phyloP scores from a whole-genome alignment of 345 rosid genomes.

The Camelina neglecta region DNA sequence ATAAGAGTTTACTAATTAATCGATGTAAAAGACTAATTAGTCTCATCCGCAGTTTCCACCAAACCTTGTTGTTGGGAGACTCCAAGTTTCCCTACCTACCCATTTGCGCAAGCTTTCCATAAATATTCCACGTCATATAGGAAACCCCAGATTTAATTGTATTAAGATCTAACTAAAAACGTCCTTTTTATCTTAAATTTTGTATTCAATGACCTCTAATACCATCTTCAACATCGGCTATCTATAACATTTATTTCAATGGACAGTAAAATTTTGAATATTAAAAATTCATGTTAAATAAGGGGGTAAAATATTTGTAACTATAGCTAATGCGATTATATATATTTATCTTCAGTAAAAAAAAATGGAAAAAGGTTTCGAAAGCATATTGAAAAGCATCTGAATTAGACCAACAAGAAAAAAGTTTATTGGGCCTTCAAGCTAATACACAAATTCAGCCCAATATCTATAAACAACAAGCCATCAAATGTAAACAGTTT shows the following conservation, averaged over 20 bases:
- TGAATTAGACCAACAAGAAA: neutral
- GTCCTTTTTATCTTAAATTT: neutral
- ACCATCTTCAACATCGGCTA: neutral
- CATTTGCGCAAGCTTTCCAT: slow-evolving; percentile 38
- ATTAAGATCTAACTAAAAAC: slow-evolving; percentile 2
- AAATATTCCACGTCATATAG: slow-evolving; percentile 19
- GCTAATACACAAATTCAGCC: slow-evolving; percentile 5
- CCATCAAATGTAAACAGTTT: too few relatives aligned
- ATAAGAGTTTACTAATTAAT: too few relatives aligned
- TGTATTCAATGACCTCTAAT: neutral
- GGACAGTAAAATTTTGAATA: neutral
- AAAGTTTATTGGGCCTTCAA: neutral
- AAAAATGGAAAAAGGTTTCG: neutral
- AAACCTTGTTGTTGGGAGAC: slow-evolving; percentile 36
- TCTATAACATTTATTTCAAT: slow-evolving; percentile 3
- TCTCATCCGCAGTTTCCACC: slow-evolving; percentile 34
- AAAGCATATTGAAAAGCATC: neutral
- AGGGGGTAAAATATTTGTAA: too few relatives aligned
- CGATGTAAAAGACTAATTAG: neutral
- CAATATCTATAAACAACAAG: neutral
- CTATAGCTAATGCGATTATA: too few relatives aligned
- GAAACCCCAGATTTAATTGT: neutral
- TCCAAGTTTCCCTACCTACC: slow-evolving; percentile 38
- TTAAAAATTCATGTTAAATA: too few relatives aligned
- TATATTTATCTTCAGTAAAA: too few relatives aligned